Conservation (phyloP, 2,329 filamentous ascomycete genomes). For the Colletotrichum sp. region DNA sequence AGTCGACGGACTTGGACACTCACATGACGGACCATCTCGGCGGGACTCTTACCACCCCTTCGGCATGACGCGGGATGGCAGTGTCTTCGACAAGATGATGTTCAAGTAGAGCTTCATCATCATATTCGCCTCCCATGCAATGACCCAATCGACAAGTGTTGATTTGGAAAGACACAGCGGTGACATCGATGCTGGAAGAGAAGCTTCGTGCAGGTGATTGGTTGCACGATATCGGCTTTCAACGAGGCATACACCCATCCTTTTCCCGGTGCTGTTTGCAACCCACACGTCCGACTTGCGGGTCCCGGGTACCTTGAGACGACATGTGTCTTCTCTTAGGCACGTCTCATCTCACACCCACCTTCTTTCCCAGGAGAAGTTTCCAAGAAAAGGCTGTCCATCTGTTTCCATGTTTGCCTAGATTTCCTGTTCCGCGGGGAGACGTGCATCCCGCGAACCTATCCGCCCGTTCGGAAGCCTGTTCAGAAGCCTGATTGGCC, state of each 20-base stretch:
- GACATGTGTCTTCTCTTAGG: background rate
- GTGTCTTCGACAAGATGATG: background rate
- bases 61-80: background rate
- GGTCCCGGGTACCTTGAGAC: background rate
- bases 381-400: background rate
- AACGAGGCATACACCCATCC: background rate
- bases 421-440: background rate
- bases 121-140: background rate
- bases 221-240: background rate
- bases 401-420: slow-evolving; percentile 4
- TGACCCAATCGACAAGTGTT: background rate
- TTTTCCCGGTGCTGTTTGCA: background rate
- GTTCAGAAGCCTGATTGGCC: background rate
- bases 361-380: background rate
- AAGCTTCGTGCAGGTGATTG: background rate
- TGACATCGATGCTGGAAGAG: background rate
- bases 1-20: background rate
- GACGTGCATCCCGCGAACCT: background rate
- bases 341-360: background rate
- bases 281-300: background rate
- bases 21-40: slow-evolving; percentile 7
- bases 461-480: background rate
- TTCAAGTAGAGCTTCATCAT: background rate
- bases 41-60: slow-evolving; percentile 8
- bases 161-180: background rate